Evolutionary conservation across 208 protist genomes (phyloP), one percentile per base, ranked within the genome.

Genomic region (Crithidia thermophila): DNA sequence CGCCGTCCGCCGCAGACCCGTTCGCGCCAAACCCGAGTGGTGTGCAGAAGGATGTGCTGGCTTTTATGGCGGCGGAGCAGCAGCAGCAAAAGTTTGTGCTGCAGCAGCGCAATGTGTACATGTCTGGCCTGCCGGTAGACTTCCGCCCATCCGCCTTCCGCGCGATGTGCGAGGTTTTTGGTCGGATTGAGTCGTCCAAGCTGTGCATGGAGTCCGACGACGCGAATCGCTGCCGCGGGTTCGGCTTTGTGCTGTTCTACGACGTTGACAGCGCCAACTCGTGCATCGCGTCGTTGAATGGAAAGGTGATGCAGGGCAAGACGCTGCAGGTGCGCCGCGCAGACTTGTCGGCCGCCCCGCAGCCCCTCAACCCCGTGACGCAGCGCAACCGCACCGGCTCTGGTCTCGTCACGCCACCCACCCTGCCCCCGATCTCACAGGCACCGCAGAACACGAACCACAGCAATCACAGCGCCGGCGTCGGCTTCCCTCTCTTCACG

Each of bases 61-160:
- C 63, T 3, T 47, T 77, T 34, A 69, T 65, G 53, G 61, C 75
- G 9, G 62, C 68, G 0, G 60, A 75, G 63, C 68, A 73, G 39
- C 51, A 69, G 31, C 61, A 69, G 40, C 51, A 81, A 62, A 76
- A 77, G 52, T 63, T 73, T 34, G 51, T 71, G 37, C 27, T 91
- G 20, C 85, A 88, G 61, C 75, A 80, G 47, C 81, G 85, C 42
- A 91, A 91, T 59, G 76, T 91, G 23, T 91, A 91, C 67, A 61
- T 91, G 58, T 87, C 82, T 0, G 85, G 85, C 11, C 65, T 91
- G 27, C 79, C 85, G 3, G 72, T 77, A 2, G 72, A 67, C 33
- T 82, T 84, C 64, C 60, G 71, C n/a, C 73, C 84, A 18, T 57
- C 72, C 7, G 78, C 77, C 5, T 84, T 86, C 40, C 79, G 84